Evolutionary conservation across 257 asterid genomes (phyloP).

Genomic region (Galeopsis tetrahit): DNA sequence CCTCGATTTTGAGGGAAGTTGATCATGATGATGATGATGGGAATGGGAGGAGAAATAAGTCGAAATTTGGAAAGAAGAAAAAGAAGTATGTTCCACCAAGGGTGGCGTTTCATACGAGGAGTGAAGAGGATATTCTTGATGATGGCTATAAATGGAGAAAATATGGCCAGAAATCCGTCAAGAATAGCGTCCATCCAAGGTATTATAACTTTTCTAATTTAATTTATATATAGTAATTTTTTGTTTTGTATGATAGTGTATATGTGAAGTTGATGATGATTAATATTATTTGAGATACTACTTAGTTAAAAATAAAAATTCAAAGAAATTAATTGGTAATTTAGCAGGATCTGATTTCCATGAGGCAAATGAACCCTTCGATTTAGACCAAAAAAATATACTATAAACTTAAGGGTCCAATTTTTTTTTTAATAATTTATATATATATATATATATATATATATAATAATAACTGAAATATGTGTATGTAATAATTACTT

Average conservation of each 20-base stretch:
- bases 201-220: conserved; percentile 31
- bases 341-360: no score
- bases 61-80: conserved; percentile 45
- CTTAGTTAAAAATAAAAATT: no score
- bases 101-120: conserved; percentile 87
- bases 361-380: no score
- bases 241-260: neutral
- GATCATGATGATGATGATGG: conserved; percentile 17
- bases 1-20: conserved; percentile 38
- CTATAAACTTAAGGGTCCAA: no score
- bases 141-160: conserved; percentile 96
- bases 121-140: conserved; percentile 88
- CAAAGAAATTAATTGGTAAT: no score
- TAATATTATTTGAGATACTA: neutral
- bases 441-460: no score
- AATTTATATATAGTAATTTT: no score
- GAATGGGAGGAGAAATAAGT: conserved; percentile 41
- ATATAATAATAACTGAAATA: no score
- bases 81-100: conserved; percentile 71
- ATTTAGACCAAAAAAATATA: no score
- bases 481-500: no score
- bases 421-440: no score
- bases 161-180: conserved; percentile 93
- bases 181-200: conserved; percentile 84
- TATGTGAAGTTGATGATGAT: neutral